Base-by-base conservation (phyloP, 2,329 filamentous ascomycete species). In the Colletotrichum tofieldiae region DNA sequence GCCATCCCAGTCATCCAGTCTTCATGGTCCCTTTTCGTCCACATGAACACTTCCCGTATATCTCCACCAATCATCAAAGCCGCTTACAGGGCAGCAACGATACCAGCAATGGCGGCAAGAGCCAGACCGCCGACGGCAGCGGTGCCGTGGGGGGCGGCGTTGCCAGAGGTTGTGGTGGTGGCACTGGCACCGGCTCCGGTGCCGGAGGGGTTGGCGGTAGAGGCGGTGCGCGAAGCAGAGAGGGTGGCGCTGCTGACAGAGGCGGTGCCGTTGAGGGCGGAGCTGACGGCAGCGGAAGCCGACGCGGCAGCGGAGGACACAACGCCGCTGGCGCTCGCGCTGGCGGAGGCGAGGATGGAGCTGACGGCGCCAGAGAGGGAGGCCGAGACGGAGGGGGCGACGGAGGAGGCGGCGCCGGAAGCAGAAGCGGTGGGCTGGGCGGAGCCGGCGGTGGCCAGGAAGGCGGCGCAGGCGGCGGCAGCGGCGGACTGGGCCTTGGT, bases 401-500 rank as follows among this genome's bases (percentile, higher is more conserved):
- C 49, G 8, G 43, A 12, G 23, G 65, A 49, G 1, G 43, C 23
- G 23, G 65, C 54, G 9, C 43, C 47, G 2, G 59, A 59, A 1
- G 65, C 41, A 32, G 56, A 29, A 47, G 60, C 37, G 37, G 49
- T 56, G 29, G 29, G 29, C 29, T 32, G 29, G 3, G 65, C 43
- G 35, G 49, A 58, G 39, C 65, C 55, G n/a, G 68, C 69, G 16
- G 69, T 71, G 37, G 77, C 69, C 37, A 68, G 74, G 65, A 73
- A 79, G 5, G 67, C 55, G 5, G 71, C 43, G 74, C 79, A 80
- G 37, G 78, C 73, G 3, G 35, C 69, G 16, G 59, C 61, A 16
- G 81, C 81, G 12, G 82, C 79, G 11, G 75, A 60, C 66, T 81
- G 79, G 20, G 81, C 82, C 67, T 78, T 76, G 32, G 70, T 51